phyloP scores from a whole-genome alignment of 1,284 basidiomycete genomes.

The Leccinum fuscescens region DNA sequence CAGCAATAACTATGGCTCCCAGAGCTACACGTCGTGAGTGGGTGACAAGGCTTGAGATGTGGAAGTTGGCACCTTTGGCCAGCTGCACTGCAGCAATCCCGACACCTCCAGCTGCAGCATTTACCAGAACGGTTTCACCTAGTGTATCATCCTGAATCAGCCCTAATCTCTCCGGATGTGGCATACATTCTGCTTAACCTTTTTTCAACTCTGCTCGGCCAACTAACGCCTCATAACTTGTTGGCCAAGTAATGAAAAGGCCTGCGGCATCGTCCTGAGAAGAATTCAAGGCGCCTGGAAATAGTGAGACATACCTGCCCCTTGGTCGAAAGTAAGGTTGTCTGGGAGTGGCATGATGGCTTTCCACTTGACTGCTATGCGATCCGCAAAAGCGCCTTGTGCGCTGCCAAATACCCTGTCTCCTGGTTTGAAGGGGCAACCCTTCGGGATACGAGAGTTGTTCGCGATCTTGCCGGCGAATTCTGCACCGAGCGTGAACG shows the following conservation, averaged over 20 bases:
- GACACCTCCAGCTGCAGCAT: constrained; percentile 90
- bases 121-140: constrained; percentile 89
- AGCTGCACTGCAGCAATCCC: constrained; percentile 90
- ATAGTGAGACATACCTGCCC: constrained; percentile 42
- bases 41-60: not conserved
- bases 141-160: constrained; percentile 11
- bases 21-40: constrained; percentile 45
- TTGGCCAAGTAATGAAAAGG: constrained; percentile 83
- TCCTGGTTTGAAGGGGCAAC: constrained; percentile 79
- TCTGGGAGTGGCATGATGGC: constrained; percentile 59
- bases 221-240: constrained; percentile 85
- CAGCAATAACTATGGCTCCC: constrained; percentile 79
- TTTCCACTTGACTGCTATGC: constrained; percentile 53
- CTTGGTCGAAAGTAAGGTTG: constrained; percentile 66
- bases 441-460: constrained; percentile 78
- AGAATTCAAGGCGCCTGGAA: constrained; percentile 36
- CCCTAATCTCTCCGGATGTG: not conserved
- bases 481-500: constrained; percentile 83
- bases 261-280: constrained; percentile 38
- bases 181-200: constrained; percentile 40
- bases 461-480: constrained; percentile 79
- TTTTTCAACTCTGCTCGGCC: constrained; percentile 77
- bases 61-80: constrained; percentile 62
- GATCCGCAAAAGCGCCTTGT: constrained; percentile 81
- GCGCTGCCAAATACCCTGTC: constrained; percentile 89